These are phyloP conservation scores for Magnusiomyces ingens DNA, from an alignment of 1,139 yeast species.

Conservation along the genomic window DNA sequence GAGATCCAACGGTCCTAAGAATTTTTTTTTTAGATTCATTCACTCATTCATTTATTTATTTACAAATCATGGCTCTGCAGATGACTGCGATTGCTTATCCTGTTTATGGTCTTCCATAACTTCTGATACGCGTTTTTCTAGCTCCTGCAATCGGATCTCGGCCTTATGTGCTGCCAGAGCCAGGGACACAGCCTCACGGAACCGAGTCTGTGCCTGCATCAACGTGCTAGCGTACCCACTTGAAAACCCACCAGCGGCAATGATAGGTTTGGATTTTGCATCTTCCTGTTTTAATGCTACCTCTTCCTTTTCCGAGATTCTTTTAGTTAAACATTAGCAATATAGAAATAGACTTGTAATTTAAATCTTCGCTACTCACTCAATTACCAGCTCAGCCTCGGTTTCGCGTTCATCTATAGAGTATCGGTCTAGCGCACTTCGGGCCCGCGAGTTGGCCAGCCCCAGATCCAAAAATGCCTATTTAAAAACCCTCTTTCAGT, in stretches of 20 bases:
- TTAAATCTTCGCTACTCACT: neutral
- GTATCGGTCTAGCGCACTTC: conserved; percentile 11
- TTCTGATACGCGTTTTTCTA: neutral
- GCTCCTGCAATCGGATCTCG: neutral
- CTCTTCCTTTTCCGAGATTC: neutral
- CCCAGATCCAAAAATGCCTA: conserved; percentile 4
- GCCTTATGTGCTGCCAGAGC: neutral
- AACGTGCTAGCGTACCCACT: conserved; percentile 3
- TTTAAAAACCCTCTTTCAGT: conserved; percentile 10
- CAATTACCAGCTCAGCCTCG: neutral
- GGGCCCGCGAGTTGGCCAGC: conserved; percentile 4
- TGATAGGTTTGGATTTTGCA: neutral
- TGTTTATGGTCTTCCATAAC: neutral
- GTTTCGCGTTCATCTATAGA: neutral
- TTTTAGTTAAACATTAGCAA: neutral
- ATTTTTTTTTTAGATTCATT: neutral
- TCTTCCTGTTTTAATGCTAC: neutral
- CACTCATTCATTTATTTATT: neutral
- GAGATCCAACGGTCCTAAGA: conserved; percentile 25
- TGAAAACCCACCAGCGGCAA: conserved; percentile 3
- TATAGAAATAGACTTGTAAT: neutral
- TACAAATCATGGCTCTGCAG: neutral
- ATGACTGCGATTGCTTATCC: neutral
- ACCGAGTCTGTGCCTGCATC: neutral
- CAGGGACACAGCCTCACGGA: neutral